phyloP scores from a whole-genome alignment of 768 basidiomycete genomes.

The Lactarius quietus region DNA sequence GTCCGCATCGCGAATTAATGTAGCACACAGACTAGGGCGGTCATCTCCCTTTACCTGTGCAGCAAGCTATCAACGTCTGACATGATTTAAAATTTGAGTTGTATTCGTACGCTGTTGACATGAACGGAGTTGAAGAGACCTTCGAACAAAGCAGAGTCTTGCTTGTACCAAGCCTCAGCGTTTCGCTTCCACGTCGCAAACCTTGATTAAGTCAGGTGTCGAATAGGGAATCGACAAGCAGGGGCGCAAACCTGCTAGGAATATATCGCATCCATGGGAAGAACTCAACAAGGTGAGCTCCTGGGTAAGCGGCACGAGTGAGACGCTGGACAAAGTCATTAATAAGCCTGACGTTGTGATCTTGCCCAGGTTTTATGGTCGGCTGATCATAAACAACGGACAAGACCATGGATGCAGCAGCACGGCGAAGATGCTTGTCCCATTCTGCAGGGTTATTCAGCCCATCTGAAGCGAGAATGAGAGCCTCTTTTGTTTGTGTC shows the following conservation, averaged over 20 bases:
- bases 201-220: slow-evolving; percentile 7
- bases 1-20: slow-evolving; percentile 14
- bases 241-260: slow-evolving; percentile 17
- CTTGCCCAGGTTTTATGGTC: slow-evolving; percentile 23
- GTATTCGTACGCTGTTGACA: slow-evolving; percentile 3
- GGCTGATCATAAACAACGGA: slow-evolving; percentile 30
- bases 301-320: slow-evolving; percentile 36
- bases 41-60: slow-evolving; percentile 19
- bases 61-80: background rate
- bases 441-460: slow-evolving; percentile 31
- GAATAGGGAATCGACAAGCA: background rate
- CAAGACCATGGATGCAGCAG: slow-evolving; percentile 32
- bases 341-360: slow-evolving; percentile 27
- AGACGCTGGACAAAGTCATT: slow-evolving; percentile 31
- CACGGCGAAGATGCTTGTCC: slow-evolving; percentile 34
- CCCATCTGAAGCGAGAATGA: slow-evolving; percentile 32
- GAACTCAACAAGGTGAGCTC: slow-evolving; percentile 30
- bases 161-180: slow-evolving; percentile 14
- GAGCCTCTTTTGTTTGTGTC: slow-evolving; percentile 33
- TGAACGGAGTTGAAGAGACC: slow-evolving; percentile 16
- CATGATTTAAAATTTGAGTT: background rate
- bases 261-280: slow-evolving; percentile 25
- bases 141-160: slow-evolving; percentile 23
- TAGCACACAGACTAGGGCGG: slow-evolving; percentile 17
- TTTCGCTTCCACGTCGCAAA: slow-evolving; percentile 23